A percentile compares a stretch with the other conserved stretches of the same genome.
Conservation (phyloP, 2,329 filamentous ascomycete species). For the Pyricularia sp. region DNA sequence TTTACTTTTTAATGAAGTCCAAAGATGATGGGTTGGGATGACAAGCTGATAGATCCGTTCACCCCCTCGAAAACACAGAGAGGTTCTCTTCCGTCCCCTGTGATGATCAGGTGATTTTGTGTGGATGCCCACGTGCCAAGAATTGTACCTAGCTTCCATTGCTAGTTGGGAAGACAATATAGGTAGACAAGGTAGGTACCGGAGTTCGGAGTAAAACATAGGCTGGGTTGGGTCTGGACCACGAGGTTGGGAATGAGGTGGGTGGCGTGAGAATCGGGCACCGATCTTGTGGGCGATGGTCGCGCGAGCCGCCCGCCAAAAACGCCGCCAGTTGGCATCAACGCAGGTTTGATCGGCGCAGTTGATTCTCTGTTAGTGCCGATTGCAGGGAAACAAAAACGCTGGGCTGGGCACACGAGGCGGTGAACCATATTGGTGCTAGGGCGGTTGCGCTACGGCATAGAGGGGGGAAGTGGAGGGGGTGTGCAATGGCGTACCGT, state of each 20-base stretch:
- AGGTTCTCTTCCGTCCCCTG: neutral
- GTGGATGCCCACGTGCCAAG: neutral
- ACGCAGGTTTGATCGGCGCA: neutral
- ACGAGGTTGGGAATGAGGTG: neutral
- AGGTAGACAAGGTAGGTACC: no score
- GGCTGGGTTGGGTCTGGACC: neutral
- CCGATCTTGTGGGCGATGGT: neutral
- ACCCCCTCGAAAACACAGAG: neutral
- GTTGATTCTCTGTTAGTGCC: neutral
- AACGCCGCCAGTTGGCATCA: neutral
- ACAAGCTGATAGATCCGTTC: neutral
- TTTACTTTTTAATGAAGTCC: neutral
- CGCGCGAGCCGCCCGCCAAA: no score
- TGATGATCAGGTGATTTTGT: neutral
- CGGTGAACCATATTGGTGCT: conserved; percentile 1
- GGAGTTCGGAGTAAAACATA: neutral
- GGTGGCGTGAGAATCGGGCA: neutral
- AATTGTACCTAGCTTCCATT: no score
- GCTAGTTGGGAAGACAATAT: no score
- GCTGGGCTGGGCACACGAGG: conserved; percentile 3
- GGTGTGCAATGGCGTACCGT: conserved; percentile 8
- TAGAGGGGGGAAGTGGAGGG: conserved; percentile 25
- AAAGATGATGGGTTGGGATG: neutral
- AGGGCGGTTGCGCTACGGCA: neutral
- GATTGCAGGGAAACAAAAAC: neutral